phyloP scores from a whole-genome alignment of 164 flowering plant genomes.

The Amborella trichopoda region DNA sequence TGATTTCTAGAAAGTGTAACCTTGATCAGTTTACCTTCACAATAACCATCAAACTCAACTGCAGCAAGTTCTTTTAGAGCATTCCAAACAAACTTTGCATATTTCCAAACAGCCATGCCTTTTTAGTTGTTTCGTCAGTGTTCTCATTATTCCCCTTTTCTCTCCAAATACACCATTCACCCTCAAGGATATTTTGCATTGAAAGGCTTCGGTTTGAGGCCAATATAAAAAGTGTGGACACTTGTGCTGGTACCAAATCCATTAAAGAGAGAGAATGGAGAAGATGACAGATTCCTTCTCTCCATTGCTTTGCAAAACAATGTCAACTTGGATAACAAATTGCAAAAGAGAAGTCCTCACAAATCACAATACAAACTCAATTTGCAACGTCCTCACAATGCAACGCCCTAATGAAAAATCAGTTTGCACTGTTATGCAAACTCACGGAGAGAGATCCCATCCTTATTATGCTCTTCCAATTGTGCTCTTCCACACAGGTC shows the following conservation, averaged over 20 bases:
- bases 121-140: slow-evolving; percentile 40
- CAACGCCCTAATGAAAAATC: no score
- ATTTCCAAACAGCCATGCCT: slow-evolving; percentile 87
- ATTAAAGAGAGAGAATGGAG: no score
- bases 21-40: slow-evolving; percentile 83
- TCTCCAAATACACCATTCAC: slow-evolving; percentile 69
- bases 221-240: slow-evolving; percentile 12
- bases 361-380: no score
- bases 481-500: no score
- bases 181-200: slow-evolving; percentile 13
- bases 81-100: slow-evolving; percentile 81
- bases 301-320: no score
- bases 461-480: no score
- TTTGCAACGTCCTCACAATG: no score
- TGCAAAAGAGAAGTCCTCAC: no score
- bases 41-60: slow-evolving; percentile 94
- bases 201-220: slow-evolving; percentile 6
- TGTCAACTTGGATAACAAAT: no score
- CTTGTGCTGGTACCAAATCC: slow-evolving; percentile 9
- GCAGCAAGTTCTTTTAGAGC: slow-evolving; percentile 91
- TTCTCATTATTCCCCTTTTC: slow-evolving; percentile 50
- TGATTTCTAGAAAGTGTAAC: slow-evolving; percentile 93
- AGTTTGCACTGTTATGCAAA: no score
- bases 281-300: no score
- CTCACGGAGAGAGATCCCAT: no score